Percentiles rank a stretch among this genome's conserved stretches.
Conservation (phyloP, 495 filamentous ascomycete genomes). For the Neurospora cerealis region DNA sequence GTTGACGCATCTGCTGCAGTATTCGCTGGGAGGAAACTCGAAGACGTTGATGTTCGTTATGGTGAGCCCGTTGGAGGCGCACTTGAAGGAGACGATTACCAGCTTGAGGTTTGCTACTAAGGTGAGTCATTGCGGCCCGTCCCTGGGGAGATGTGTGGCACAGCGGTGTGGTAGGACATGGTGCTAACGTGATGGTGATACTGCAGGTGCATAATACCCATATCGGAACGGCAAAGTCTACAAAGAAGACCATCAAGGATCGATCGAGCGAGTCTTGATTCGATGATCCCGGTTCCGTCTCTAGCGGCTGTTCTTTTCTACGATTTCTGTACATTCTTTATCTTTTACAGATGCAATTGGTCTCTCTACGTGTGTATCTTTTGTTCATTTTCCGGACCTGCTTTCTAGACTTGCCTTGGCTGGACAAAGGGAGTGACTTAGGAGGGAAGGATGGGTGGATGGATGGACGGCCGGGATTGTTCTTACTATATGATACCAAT, state of each 20-base stretch:
- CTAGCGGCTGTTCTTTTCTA: neutral
- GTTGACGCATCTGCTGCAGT: conserved; percentile 92
- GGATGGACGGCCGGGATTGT: neutral
- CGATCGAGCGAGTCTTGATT: conserved; percentile 11
- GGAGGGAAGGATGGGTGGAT: neutral
- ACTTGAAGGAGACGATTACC: conserved; percentile 86
- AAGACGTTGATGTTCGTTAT: conserved; percentile 99
- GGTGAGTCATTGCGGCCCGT: conserved; percentile 31
- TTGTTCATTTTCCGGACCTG: neutral
- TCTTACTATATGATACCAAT: neutral
- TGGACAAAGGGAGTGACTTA: neutral
- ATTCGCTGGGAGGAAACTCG: conserved; percentile 86
- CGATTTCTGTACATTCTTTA: neutral
- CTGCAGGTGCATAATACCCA: conserved; percentile 69
- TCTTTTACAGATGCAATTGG: neutral
- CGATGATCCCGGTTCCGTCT: neutral
- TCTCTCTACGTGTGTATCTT: neutral
- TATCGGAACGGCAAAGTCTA: conserved; percentile 75
- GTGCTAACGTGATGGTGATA: neutral
- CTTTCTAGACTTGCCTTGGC: neutral
- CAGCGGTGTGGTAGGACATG: neutral
- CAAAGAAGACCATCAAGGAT: conserved; percentile 38
- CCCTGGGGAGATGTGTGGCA: neutral
- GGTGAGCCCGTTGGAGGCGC: conserved; percentile 85
- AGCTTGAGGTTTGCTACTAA: conserved; percentile 96